Percentiles rank a stretch among this genome's conserved stretches.
phyloP scores from a whole-genome alignment of 2,329 filamentous ascomycete species.

The Trematosphaeria pertusa region DNA sequence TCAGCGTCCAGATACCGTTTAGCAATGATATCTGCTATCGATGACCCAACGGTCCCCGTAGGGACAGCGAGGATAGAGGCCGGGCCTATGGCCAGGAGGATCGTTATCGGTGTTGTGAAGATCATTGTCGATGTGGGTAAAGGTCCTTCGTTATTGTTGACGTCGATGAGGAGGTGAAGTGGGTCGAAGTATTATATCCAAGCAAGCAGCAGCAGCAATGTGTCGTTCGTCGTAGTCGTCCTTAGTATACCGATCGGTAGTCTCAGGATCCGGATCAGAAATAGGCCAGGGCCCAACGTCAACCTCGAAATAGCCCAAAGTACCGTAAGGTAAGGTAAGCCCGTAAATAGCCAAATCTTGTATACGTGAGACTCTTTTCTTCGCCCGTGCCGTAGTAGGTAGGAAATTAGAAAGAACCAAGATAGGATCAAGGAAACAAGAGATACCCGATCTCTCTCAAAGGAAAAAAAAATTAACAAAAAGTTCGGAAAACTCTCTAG shows the following conservation, averaged over 20 bases:
- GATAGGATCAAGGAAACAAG: slow-evolving; percentile 12
- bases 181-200: background rate
- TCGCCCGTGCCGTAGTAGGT: no score
- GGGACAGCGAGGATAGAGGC: background rate
- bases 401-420: no score
- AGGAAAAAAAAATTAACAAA: slow-evolving; percentile 11
- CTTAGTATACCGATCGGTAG: no score
- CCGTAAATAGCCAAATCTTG: no score
- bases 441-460: slow-evolving; percentile 23
- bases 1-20: slow-evolving; percentile 23
- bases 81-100: background rate
- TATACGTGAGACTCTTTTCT: no score
- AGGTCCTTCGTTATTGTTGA: background rate
- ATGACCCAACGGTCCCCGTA: slow-evolving; percentile 21
- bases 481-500: slow-evolving; percentile 1
- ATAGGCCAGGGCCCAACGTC: no score
- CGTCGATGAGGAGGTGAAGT: background rate
- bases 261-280: no score
- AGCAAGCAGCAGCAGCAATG: no score
- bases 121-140: background rate
- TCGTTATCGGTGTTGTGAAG: background rate
- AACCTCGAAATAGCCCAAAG: no score
- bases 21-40: slow-evolving; percentile 29
- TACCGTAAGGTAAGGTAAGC: no score
- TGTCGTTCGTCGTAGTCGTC: no score